These are phyloP conservation scores for Silybum marianum DNA, from an alignment of 129 eudicot species.

Conservation along the genomic window DNA sequence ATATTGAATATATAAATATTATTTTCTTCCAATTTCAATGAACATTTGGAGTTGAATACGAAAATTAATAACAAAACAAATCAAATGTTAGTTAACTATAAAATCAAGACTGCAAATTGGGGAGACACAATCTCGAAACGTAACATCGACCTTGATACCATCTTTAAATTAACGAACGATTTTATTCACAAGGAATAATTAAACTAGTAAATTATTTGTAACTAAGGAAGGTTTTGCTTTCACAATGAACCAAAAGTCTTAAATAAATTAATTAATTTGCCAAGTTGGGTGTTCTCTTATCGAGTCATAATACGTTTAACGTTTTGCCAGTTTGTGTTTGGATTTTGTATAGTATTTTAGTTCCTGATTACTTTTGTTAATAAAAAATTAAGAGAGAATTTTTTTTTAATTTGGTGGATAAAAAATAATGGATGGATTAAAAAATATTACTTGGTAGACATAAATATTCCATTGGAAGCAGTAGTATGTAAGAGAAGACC, in stretches of 20 bases:
- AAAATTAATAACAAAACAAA: not conserved
- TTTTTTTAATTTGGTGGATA: not conserved
- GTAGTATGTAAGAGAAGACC: constrained; percentile 21
- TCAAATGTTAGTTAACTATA: constrained; percentile 7
- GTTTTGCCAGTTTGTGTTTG: constrained; percentile 29
- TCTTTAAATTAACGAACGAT: not conserved
- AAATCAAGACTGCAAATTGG: constrained; percentile 21
- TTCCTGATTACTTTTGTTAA: not conserved
- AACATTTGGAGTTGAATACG: not conserved
- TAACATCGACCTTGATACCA: constrained; percentile 29
- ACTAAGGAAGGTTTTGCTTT: constrained; percentile 7
- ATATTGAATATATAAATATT: not conserved
- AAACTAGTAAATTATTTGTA: constrained; percentile 16
- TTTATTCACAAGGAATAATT: constrained; percentile 21
- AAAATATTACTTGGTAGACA: constrained; percentile 13
- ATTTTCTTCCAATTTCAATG: not conserved
- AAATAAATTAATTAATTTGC: constrained; percentile 17
- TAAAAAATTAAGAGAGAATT: not conserved
- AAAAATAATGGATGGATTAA: constrained; percentile 1
- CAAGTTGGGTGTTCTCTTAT: constrained; percentile 25
- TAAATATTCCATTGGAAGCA: constrained; percentile 34
- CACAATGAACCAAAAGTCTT: constrained; percentile 3
- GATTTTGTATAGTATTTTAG: constrained; percentile 12
- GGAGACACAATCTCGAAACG: constrained; percentile 30
- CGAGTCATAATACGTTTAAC: not conserved